Base-by-base conservation (phyloP, 2,329 filamentous ascomycete species). In the Aspergillus sp. region DNA sequence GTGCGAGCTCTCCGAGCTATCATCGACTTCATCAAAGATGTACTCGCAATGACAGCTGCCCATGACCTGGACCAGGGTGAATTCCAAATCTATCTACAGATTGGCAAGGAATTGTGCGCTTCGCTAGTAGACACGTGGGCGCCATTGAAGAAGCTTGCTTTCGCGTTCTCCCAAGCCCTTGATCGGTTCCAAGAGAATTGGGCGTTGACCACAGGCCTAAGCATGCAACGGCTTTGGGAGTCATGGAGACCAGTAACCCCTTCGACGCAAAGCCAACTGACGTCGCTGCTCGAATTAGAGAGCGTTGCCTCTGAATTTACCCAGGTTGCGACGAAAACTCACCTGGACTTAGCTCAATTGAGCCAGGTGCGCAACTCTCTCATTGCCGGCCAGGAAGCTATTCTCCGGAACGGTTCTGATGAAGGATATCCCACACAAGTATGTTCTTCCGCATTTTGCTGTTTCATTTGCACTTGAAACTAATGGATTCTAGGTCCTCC, bases 171-270 rank as follows among this genome's bases (percentile, higher is more conserved):
- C 49, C 67, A 61, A 53, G 66, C 68, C 49, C 75, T 84, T 47
- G 78, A 78, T 41, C 82, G 82, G 53, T 94, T 96, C 70, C 82
- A 85, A 23, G 83, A 86, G 15, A 87, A 86, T 2, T 93, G 92
- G 78, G 87, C 87, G 58, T 78, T 96, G 13, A 87, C 82, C 0
- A 92, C 89, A 2, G 92, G 92, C 0, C 79, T 92, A 12, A 89
- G 87, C 65, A 95, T 96, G 90, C 90, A 95, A 70, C 74, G 79
- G 8, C 81, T 96, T 5, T 96, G 93, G 94, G 84, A 85, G 45
- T 70, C 80, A 1, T 85, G 96, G 69, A 85, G 90, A 56, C 91
- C 92, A 32, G 70, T 70, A 10, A 84, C 82, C 3, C 79, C 84
- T 47, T 66, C 70, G 15, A 73, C 71, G 25, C 66, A 71, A 55